phyloP scores from a whole-genome alignment of 768 basidiomycete species.

The Dentipellis fragilis region DNA sequence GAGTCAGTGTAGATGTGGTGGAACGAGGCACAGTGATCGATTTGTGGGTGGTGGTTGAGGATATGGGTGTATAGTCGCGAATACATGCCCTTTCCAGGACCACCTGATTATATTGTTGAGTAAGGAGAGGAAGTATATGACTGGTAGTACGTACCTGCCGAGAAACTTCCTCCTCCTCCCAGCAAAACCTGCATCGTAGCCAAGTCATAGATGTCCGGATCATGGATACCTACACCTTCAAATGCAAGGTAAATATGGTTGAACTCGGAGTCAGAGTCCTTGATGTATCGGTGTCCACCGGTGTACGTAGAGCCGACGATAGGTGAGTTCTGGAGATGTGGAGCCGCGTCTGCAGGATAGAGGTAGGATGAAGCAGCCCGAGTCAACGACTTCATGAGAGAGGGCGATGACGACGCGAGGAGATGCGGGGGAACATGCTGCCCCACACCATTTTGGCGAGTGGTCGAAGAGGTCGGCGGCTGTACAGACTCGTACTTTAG shows the following conservation, averaged over 20 bases:
- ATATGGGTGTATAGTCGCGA: constrained; percentile 93
- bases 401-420: constrained; percentile 38
- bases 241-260: constrained; percentile 90
- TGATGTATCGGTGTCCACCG: constrained; percentile 72
- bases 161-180: constrained; percentile 94
- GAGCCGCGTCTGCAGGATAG: constrained; percentile 26
- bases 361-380: constrained; percentile 72
- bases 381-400: constrained; percentile 56
- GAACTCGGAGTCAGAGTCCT: constrained; percentile 57
- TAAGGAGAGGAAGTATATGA: background rate
- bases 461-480: constrained; percentile 19
- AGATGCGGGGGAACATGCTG: constrained; percentile 44
- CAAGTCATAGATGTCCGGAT: constrained; percentile 85
- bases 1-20: constrained; percentile 96
- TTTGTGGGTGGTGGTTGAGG: constrained; percentile 85
- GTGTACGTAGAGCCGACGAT: constrained; percentile 54
- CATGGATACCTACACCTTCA: constrained; percentile 84
- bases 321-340: constrained; percentile 17
- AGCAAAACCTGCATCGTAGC: constrained; percentile 93
- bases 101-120: constrained; percentile 38
- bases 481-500: constrained; percentile 29
- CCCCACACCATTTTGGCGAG: constrained; percentile 14
- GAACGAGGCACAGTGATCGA: constrained; percentile 95
- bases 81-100: constrained; percentile 99
- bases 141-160: constrained; percentile 48